A percentile compares a stretch with the other conserved stretches of the same genome.
phyloP scores from a whole-genome alignment of 495 filamentous ascomycete species.

The Penicillium flavigenum region DNA sequence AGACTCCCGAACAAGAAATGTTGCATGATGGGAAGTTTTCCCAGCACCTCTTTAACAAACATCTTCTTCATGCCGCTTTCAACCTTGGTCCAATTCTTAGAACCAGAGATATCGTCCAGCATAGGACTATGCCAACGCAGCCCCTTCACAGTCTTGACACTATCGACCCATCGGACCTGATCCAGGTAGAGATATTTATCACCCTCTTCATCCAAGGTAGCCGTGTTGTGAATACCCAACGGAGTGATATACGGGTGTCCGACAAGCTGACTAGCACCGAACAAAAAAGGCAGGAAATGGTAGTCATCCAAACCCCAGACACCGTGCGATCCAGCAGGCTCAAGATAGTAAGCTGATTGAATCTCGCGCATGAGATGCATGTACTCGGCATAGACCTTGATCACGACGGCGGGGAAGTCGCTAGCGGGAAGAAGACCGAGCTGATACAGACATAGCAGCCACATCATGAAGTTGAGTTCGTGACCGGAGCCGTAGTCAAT shows the following conservation, averaged over 20 bases:
- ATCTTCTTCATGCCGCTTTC: constrained; percentile 94
- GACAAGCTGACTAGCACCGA: constrained; percentile 88
- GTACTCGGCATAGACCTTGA: constrained; percentile 76
- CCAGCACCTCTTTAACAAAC: constrained; percentile 90
- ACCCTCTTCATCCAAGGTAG: constrained; percentile 82
- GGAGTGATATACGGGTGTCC: constrained; percentile 87
- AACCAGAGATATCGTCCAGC: constrained; percentile 95
- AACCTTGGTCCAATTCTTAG: constrained; percentile 88
- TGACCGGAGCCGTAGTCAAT: constrained; percentile 98
- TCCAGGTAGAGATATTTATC: constrained; percentile 83
- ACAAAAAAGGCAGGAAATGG: constrained; percentile 93
- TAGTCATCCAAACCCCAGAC: constrained; percentile 98
- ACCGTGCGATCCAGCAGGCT: constrained; percentile 92
- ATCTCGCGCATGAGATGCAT: constrained; percentile 78
- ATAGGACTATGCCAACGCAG: constrained; percentile 97
- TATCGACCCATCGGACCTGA: constrained; percentile 91
- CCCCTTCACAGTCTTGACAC: constrained; percentile 93
- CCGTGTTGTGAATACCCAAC: constrained; percentile 77
- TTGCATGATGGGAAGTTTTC: constrained; percentile 96
- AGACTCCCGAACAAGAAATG: constrained; percentile 92
- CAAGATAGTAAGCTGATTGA: constrained; percentile 89
- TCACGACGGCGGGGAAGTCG: constrained; percentile 71
- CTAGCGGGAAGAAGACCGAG: constrained; percentile 60
- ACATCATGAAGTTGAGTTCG: constrained; percentile 94
- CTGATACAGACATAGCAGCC: constrained; percentile 86